phyloP scores from a whole-genome alignment of 768 basidiomycete genomes.

The Kwoniella dendrophila region DNA sequence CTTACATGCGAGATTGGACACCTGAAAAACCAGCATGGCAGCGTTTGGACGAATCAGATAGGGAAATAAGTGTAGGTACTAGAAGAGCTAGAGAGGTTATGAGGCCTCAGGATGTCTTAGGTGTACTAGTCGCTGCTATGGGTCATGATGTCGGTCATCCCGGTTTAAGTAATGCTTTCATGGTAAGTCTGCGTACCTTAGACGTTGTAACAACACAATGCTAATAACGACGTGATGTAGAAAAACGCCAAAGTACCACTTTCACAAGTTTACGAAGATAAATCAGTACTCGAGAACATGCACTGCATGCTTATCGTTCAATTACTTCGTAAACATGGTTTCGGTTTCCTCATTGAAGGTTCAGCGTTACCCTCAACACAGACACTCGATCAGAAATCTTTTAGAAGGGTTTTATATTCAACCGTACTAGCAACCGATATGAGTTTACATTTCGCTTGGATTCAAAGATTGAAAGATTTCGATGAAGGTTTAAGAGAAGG shows the following conservation, averaged over 20 bases:
- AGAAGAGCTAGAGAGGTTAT: slow-evolving; percentile 54
- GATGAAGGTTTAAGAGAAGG: slow-evolving; percentile 55
- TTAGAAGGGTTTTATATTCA: slow-evolving; percentile 74
- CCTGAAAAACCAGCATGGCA: slow-evolving; percentile 52
- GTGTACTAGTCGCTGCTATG: slow-evolving; percentile 85
- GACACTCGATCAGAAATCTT: slow-evolving; percentile 54
- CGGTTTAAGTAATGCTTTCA: slow-evolving; percentile 87
- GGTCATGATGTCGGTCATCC: slow-evolving; percentile 98
- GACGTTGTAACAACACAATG: background rate
- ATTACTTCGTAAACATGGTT: slow-evolving; percentile 76
- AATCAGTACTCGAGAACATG: slow-evolving; percentile 86
- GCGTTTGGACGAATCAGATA: slow-evolving; percentile 24
- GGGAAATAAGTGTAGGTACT: slow-evolving; percentile 32
- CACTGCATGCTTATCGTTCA: slow-evolving; percentile 79
- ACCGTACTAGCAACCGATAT: slow-evolving; percentile 94
- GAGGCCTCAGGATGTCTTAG: slow-evolving; percentile 73
- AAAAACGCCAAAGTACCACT: slow-evolving; percentile 92
- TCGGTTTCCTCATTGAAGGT: slow-evolving; percentile 60
- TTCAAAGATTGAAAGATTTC: slow-evolving; percentile 64
- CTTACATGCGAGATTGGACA: slow-evolving; percentile 63
- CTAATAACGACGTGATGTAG: slow-evolving; percentile 57
- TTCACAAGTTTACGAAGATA: slow-evolving; percentile 82
- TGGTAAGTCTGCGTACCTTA: slow-evolving; percentile 64
- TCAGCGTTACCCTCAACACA: slow-evolving; percentile 29
- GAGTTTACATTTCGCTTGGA: slow-evolving; percentile 84